These are phyloP conservation scores for Pythium periplocum DNA, from an alignment of 352 stramenopile species.

Conservation along the genomic window DNA sequence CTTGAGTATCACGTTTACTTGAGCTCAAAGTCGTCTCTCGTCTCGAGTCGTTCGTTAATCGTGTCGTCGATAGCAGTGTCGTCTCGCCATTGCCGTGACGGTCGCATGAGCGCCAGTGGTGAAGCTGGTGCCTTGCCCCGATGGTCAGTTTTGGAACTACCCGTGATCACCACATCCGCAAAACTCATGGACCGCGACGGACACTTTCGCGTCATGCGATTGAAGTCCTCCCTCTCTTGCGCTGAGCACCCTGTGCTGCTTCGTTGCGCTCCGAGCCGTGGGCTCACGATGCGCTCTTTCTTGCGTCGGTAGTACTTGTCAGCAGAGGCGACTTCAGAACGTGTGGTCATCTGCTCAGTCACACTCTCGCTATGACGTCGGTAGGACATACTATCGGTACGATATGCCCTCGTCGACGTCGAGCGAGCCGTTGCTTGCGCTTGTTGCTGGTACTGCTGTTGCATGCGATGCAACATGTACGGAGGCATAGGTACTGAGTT, in stretches of 20 bases:
- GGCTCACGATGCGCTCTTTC: slow-evolving; percentile 31
- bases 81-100: slow-evolving; percentile 36
- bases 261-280: slow-evolving; percentile 29
- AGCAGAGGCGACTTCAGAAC: slow-evolving; percentile 37
- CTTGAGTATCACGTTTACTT: slow-evolving; percentile 27
- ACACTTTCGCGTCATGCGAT: slow-evolving; percentile 40
- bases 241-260: slow-evolving; percentile 16
- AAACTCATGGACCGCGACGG: slow-evolving; percentile 80
- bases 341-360: slow-evolving; percentile 59
- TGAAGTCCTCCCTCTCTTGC: slow-evolving; percentile 12
- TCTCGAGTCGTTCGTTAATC: slow-evolving; percentile 68
- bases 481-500: slow-evolving; percentile 1
- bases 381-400: slow-evolving; percentile 8
- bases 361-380: slow-evolving; percentile 68
- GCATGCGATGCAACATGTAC: slow-evolving; percentile 18
- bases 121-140: slow-evolving; percentile 35
- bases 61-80: slow-evolving; percentile 53
- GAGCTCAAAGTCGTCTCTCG: slow-evolving; percentile 61
- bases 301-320: slow-evolving; percentile 42
- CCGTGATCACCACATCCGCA: slow-evolving; percentile 75
- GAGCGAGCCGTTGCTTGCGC: slow-evolving; percentile 20
- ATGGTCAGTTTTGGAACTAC: slow-evolving; percentile 20
- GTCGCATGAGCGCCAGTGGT: slow-evolving; percentile 31
- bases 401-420: slow-evolving; percentile 13
- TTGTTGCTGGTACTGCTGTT: slow-evolving; percentile 10